Base-by-base conservation (phyloP, 1,284 basidiomycete genomes). In the Ustilago esculenta region DNA sequence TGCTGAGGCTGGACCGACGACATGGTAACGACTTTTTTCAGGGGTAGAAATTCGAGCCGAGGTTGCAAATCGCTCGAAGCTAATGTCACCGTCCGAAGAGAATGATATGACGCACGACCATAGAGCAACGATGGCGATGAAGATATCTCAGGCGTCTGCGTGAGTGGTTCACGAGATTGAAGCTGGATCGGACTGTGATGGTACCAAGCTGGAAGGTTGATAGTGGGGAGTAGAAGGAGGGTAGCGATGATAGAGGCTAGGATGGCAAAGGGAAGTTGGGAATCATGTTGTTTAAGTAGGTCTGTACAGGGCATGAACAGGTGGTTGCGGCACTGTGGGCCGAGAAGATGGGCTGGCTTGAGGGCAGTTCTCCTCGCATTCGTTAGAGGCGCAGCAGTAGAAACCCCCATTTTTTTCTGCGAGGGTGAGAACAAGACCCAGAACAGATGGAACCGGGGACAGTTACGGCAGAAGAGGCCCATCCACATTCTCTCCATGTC, bases 221-320 rank as follows among this genome's bases (percentile, higher is more conserved):
- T 33, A 39, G 27, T 25, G 46, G 15, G 34, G 46, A 27, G 25
- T 17, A 37, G 24, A 34, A 39, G 4, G 24, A 18, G 9, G 20
- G 18, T 2, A 37, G n/a, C 18, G 21, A 18, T 20, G 20, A 27
- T n/a, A 27, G 21, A 37, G 24, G 25, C 12, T 33, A 34, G 15
- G 21, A 11, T 25, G 34, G 18, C 25, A 21, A 17, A 39, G 12
- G 18, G 34, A 10, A 20, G 24, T 17, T 23, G 23, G 17, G 23
- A 36, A 21, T 21, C 8, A 9, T 12, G 23, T 30, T 35, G 29
- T 49, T 49, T 49, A 49, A 49, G 47, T 49, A 49, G 20, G 17
- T 37, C 15, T 34, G n/a, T 8, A 5, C n/a, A 15, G n/a, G 15
- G 27, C 27, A 12, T 12, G n/a, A n/a, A n/a, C n/a, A n/a, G n/a